phyloP scores from a whole-genome alignment of 169 alveolate species.

The Eimeria brunetti region DNA sequence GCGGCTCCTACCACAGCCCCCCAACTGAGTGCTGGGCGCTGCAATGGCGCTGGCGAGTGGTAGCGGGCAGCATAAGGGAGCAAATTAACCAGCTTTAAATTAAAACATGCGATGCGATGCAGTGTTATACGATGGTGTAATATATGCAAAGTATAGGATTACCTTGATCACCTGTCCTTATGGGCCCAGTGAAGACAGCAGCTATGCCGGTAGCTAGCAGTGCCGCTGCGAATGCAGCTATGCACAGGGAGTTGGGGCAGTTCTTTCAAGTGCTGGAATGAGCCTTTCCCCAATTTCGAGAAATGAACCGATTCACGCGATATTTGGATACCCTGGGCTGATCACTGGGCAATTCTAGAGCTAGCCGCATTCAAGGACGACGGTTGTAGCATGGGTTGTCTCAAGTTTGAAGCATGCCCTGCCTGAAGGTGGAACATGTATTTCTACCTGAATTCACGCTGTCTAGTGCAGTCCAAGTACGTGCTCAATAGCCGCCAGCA shows the following conservation, averaged over 20 bases:
- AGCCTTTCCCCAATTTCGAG: neutral
- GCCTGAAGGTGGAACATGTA: neutral
- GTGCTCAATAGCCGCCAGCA: neutral
- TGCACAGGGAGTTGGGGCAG: neutral
- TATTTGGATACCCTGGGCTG: neutral
- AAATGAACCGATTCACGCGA: neutral
- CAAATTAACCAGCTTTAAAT: neutral
- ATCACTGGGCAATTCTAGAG: neutral
- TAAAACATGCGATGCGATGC: neutral
- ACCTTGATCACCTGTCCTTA: neutral
- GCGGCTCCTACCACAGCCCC: conserved; percentile 34
- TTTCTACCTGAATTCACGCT: neutral
- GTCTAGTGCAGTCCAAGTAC: no score
- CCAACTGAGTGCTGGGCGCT: neutral
- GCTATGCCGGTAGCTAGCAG: neutral
- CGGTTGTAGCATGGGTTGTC: neutral
- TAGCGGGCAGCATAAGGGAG: neutral
- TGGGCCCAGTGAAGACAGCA: neutral
- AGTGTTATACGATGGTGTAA: neutral
- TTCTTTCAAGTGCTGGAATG: neutral
- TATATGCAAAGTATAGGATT: neutral
- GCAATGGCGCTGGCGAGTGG: neutral
- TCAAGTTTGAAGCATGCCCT: neutral
- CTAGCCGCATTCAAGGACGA: neutral
- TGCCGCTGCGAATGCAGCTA: neutral